Percentiles rank a stretch among this genome's conserved stretches.
Evolutionary conservation across 257 asterid genomes (phyloP).

Genomic region (Solanum chiquidenum): DNA sequence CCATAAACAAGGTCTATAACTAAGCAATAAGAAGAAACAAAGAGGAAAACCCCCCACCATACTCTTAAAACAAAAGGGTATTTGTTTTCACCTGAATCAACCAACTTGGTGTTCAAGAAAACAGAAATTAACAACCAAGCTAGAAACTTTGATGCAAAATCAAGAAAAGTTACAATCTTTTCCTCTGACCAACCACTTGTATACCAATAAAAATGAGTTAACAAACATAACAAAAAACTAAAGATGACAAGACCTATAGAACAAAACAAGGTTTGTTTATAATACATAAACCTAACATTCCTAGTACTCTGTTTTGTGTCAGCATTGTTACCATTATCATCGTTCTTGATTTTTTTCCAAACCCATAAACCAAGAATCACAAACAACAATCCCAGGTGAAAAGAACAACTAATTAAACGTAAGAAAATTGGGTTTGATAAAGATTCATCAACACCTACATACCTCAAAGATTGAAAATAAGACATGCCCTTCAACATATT

Average conservation of each 20-base stretch:
- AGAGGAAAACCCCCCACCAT: constrained; percentile 64
- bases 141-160: constrained; percentile 42
- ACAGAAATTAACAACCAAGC: constrained; percentile 49
- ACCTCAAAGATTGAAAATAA: constrained; percentile 3
- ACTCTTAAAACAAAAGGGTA: constrained; percentile 55
- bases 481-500: constrained; percentile 11
- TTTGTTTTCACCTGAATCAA: constrained; percentile 28
- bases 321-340: background rate
- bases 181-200: constrained; percentile 62
- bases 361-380: constrained; percentile 26
- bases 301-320: constrained; percentile 7
- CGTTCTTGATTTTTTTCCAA: constrained; percentile 10
- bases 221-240: constrained; percentile 35
- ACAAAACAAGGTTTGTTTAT: constrained; percentile 27
- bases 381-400: constrained; percentile 40
- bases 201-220: constrained; percentile 53
- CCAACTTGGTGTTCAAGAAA: constrained; percentile 28
- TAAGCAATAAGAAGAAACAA: constrained; percentile 50
- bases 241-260: constrained; percentile 35
- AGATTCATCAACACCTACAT: constrained; percentile 10
- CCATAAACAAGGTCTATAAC: constrained; percentile 42
- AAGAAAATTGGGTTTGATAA: constrained; percentile 35
- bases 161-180: constrained; percentile 42
- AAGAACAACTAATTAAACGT: constrained; percentile 35
- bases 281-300: constrained; percentile 7